Evolutionary conservation across 2,329 filamentous ascomycete species (phyloP).

Genomic region (Anthostomella pinea): DNA sequence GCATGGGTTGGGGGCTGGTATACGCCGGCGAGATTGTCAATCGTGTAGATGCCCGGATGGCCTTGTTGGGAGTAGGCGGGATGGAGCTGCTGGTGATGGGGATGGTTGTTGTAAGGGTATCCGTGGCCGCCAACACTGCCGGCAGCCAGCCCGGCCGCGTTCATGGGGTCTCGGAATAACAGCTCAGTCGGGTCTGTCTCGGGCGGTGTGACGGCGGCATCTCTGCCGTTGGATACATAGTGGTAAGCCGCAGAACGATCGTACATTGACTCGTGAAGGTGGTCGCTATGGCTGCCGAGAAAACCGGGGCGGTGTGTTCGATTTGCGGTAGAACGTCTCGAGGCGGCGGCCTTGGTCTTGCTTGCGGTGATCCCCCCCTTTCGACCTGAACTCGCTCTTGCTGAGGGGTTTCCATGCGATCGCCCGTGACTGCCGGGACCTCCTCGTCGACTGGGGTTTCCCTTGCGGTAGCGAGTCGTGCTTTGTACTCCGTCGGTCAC

Average conservation of each 20-base stretch:
- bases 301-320: conserved; percentile 9
- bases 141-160: conserved; percentile 5
- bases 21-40: conserved; percentile 17
- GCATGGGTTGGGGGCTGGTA: conserved; percentile 13
- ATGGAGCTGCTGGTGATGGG: conserved; percentile 6
- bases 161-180: conserved; percentile 12
- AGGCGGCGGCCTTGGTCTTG: conserved; percentile 20
- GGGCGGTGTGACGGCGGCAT: conserved; percentile 10
- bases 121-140: conserved; percentile 8
- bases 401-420: conserved; percentile 13
- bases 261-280: conserved; percentile 7
- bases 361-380: conserved; percentile 27
- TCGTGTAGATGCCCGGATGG: conserved; percentile 11
- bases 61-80: conserved; percentile 5
- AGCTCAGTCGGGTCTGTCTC: conserved; percentile 9
- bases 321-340: conserved; percentile 1
- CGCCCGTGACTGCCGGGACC: conserved; percentile 5
- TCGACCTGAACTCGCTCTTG: conserved; percentile 25
- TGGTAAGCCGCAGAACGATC: conserved; percentile 1
- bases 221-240: conserved; percentile 1
- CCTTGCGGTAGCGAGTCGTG: conserved; percentile 74
- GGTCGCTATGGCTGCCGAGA: conserved; percentile 3
- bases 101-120: conserved; percentile 10
- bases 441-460: conserved; percentile 31
- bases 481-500: conserved; percentile 72